Base-by-base conservation (phyloP, 495 filamentous ascomycete species). In the Hypoxylon fuscum region DNA sequence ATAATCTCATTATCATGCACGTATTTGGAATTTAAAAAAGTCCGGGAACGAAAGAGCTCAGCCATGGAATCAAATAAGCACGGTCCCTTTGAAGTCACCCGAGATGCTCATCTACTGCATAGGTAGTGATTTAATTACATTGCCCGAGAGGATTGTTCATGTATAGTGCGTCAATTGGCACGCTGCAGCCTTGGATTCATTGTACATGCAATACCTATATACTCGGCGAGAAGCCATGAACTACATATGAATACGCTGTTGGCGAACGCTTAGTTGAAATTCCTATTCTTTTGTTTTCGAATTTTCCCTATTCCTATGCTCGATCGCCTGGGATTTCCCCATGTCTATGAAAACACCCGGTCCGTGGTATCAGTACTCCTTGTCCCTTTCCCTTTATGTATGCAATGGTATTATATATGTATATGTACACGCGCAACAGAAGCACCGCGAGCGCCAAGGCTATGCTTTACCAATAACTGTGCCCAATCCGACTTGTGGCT, bases 371-470 rank as follows among this genome's bases (percentile, higher is more conserved):
- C 62, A 60, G 46, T 60, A 46, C 56, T 31, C 45, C 56, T 41
- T 22, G 20, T 47, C 55, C 46, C 12, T 21, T 55, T 53, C 20
- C 50, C 62, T 8, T 27, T 50, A 60, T 66, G 62, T 50, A 60
- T 66, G 62, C 50, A 15, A 61, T 58, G 50, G 7, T 45, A 10
- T 29, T 55, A 29, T 57, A n/a, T n/a, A n/a, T 35, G 58, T 61
- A 66, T 66, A 66, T 56, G 29, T 61, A 66, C 57, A 66, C 43
- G 47, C 46, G 61, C 63, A 42, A 47, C 51, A 56, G 42, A 61
- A 61, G 45, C 56, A 61, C 63, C 63, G 47, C 51, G 34, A 61
- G 63, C 63, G 58, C 63, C 63, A 54, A 46, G 40, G 57, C 63
- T 66, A 66, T 61, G 63, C 52, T 57, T 34, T 47, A 46, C 62